Conservation (phyloP, 805 yeast species). For the Kodamaea restingae region DNA sequence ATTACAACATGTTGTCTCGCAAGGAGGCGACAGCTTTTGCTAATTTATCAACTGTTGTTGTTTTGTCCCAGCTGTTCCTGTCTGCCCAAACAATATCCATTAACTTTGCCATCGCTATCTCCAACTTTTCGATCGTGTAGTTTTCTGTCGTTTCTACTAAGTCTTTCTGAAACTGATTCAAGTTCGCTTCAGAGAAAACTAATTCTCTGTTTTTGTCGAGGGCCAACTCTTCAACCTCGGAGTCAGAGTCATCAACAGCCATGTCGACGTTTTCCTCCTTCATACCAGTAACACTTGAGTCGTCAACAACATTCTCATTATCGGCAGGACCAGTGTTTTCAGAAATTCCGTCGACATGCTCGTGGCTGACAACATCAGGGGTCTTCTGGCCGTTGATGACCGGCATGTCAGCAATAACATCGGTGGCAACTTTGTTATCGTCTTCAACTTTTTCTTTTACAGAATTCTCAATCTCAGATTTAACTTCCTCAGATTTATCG, state of each 20-base stretch:
- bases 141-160: constrained; percentile 30
- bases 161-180: constrained; percentile 19
- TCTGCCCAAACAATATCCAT: constrained; percentile 73
- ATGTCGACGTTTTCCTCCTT: not conserved
- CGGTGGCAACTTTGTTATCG: too few species aligned
- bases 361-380: too few species aligned
- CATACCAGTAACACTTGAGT: not conserved
- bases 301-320: not conserved
- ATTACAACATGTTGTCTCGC: constrained; percentile 1
- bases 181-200: constrained; percentile 16
- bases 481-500: not conserved
- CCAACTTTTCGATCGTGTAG: constrained; percentile 35
- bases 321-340: not conserved
- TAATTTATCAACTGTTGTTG: constrained; percentile 32
- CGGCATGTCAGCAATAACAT: too few species aligned
- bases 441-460: not conserved
- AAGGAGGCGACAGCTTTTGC: constrained; percentile 13
- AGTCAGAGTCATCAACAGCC: constrained; percentile 12
- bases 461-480: too few species aligned
- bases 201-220: constrained; percentile 58
- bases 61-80: constrained; percentile 47
- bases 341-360: too few species aligned
- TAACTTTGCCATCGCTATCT: constrained; percentile 53
- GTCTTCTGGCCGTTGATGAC: too few species aligned
- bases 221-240: constrained; percentile 33